Base-by-base conservation (phyloP, 306 rosid genomes). In the Vigna angularis region DNA sequence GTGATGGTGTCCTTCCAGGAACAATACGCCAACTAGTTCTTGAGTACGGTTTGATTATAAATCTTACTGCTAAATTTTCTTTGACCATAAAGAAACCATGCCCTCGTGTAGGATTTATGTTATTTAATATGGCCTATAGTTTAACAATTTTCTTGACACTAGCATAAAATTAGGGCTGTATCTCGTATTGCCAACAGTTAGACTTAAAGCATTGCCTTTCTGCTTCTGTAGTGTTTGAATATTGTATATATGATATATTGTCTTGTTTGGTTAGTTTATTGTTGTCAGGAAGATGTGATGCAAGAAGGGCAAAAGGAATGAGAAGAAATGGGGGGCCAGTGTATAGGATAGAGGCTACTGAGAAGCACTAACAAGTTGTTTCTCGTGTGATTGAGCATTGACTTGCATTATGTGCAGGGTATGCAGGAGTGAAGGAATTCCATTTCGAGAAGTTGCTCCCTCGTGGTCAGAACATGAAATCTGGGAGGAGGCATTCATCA, bases 401-500 rank as follows among this genome's bases (percentile, higher is more conserved):
- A 36, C 72, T 75, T 78, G 61, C 53, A 42, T 80, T 44, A 61
- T 66, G 11, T 74, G 64, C 86, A 90, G 99, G 64, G 83, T 88
- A 45, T 95, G 99, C 88, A 82, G 81, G 50, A 78, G 79, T 81
- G 88, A 86, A 52, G 94, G 93, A 74, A 95, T 95, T 81, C 75
- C 96, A 63, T 82, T 93, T 81, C 91, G 81, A 40, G 98, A 91
- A 86, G 93, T 90, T 77, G 88, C 98, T 28, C 98, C 98, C 44
- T 79, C 82, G 12, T 95, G 97, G 98, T 93, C 97, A 70, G 79
- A 81, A 68, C 89, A 44, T 78, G 91, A 88, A 61, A 30, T 74
- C 52, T 95, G 94, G 99, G 91, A 86, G 82, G 97, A 93, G 83
- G 97, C 96, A 42, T 95, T 93, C 85, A 74, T 95, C 80, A 87